Evolutionary conservation across 345 rosid genomes (phyloP).

Genomic region (Schrenkiella parvula): DNA sequence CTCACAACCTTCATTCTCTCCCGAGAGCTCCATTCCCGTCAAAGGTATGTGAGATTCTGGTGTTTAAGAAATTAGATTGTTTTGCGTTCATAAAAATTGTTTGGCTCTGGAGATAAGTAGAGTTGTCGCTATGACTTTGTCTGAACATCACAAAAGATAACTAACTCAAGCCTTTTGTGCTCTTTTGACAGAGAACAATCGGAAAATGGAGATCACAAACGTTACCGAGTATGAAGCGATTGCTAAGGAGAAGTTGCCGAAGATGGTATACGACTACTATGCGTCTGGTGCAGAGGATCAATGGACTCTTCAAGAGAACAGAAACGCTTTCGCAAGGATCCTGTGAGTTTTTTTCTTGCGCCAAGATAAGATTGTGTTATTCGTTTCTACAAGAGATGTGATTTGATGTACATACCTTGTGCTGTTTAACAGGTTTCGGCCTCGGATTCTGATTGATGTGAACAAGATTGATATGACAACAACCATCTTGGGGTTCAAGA

Average conservation of each 20-base stretch:
- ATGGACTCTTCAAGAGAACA: constrained; percentile 61
- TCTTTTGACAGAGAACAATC: not conserved
- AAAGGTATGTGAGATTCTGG: not conserved
- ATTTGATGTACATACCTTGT: not conserved
- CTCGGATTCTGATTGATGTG: constrained; percentile 75
- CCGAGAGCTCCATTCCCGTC: not conserved
- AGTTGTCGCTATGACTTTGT: not conserved
- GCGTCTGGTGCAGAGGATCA: constrained; percentile 82
- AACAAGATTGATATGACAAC: constrained; percentile 69
- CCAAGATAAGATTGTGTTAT: not conserved
- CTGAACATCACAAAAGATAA: not conserved
- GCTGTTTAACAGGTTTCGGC: constrained; percentile 49
- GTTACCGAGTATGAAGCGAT: constrained; percentile 61
- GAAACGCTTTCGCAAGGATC: constrained; percentile 62
- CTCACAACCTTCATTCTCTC: not conserved
- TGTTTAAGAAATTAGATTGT: not conserved
- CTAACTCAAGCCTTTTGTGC: not conserved
- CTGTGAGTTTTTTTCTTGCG: constrained; percentile 40
- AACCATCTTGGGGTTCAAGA: constrained; percentile 65
- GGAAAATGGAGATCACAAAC: constrained; percentile 59
- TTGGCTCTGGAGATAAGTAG: not conserved
- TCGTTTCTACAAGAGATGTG: not conserved
- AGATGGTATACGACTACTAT: constrained; percentile 71
- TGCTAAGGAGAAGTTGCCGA: constrained; percentile 62
- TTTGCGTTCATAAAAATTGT: not conserved